Evolutionary conservation across 805 yeast genomes (phyloP).

Genomic region (Hanseniaspora singularis): DNA sequence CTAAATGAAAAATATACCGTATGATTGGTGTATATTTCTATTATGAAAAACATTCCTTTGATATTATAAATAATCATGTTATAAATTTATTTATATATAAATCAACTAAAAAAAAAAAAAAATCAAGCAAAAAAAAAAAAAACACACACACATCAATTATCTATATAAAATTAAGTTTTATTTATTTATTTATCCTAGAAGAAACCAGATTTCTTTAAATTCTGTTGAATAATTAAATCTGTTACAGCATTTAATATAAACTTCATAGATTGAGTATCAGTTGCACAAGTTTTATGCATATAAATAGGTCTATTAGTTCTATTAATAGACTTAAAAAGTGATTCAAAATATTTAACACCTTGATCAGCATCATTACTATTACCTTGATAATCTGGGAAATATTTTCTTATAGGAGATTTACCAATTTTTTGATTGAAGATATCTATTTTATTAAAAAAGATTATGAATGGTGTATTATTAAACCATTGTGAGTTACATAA

Average conservation of each 20-base stretch:
- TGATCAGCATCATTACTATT: slow-evolving; percentile 50
- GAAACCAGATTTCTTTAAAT: slow-evolving; percentile 65
- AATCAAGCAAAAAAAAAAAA: not conserved
- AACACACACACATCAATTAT: not conserved
- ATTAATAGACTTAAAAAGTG: slow-evolving; percentile 51
- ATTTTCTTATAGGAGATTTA: slow-evolving; percentile 51
- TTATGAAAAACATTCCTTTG: too few species aligned
- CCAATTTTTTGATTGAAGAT: slow-evolving; percentile 59
- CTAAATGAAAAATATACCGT: too few species aligned
- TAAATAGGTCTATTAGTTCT: slow-evolving; percentile 61
- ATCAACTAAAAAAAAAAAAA: too few species aligned
- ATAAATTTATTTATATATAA: too few species aligned
- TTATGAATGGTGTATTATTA: slow-evolving; percentile 68
- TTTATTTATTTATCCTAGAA: slow-evolving; percentile 28
- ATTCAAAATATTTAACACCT: slow-evolving; percentile 61
- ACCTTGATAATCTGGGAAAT: slow-evolving; percentile 71
- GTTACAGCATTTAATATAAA: slow-evolving; percentile 88
- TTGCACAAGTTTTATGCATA: slow-evolving; percentile 89
- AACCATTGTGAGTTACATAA: slow-evolving; percentile 82
- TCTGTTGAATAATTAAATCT: slow-evolving; percentile 77
- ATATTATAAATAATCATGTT: too few species aligned
- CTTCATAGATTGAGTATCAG: slow-evolving; percentile 78
- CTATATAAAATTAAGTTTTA: not conserved
- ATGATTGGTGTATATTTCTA: too few species aligned
- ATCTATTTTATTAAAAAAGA: slow-evolving; percentile 83